A percentile compares a stretch with the other conserved stretches of the same genome.
phyloP scores from a whole-genome alignment of 805 yeast species.

The Blastobotrys terrestris region DNA sequence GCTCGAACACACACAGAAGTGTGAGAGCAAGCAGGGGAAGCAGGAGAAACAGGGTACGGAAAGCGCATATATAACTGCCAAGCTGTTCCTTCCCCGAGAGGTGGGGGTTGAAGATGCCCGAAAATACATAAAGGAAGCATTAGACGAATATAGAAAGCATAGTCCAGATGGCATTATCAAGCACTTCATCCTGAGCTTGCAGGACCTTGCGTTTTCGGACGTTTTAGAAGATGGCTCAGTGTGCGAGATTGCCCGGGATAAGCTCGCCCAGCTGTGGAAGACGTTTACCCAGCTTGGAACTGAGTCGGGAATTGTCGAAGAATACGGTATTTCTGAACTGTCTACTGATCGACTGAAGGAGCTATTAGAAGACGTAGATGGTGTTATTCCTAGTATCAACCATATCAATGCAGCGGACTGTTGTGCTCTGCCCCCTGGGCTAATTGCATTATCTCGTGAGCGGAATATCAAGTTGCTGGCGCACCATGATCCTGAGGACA shows the following conservation, averaged over 20 bases:
- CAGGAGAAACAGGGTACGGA: not conserved
- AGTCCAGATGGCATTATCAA: slow-evolving; percentile 1
- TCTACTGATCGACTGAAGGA: slow-evolving; percentile 20
- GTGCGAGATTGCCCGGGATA: slow-evolving; percentile 8
- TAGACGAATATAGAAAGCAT: slow-evolving; percentile 7
- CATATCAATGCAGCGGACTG: slow-evolving; percentile 32
- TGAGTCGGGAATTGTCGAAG: slow-evolving; percentile 8
- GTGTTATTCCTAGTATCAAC: slow-evolving; percentile 19
- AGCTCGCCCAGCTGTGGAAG: slow-evolving; percentile 20
- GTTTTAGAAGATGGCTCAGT: slow-evolving; percentile 18
- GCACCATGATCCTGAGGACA: slow-evolving; percentile 29
- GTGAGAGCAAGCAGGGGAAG: not conserved
- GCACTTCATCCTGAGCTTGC: slow-evolving; percentile 22
- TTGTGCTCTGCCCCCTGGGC: slow-evolving; percentile 31
- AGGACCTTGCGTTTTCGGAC: slow-evolving; percentile 27
- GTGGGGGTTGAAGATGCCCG: slow-evolving; percentile 6
- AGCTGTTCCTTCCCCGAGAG: slow-evolving; percentile 17
- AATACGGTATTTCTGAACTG: slow-evolving; percentile 28
- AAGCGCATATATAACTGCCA: slow-evolving; percentile 11
- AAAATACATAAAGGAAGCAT: slow-evolving; percentile 7
- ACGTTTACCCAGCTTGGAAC: slow-evolving; percentile 12
- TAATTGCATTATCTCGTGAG: slow-evolving; percentile 24
- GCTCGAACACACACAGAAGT: not conserved
- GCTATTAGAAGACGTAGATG: slow-evolving; percentile 14
- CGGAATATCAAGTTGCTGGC: slow-evolving; percentile 27